Percentiles rank a stretch among this genome's conserved stretches.
These are phyloP conservation scores for Corrigiola litoralis DNA, from an alignment of 179 eudicot species.

Conservation along the genomic window DNA sequence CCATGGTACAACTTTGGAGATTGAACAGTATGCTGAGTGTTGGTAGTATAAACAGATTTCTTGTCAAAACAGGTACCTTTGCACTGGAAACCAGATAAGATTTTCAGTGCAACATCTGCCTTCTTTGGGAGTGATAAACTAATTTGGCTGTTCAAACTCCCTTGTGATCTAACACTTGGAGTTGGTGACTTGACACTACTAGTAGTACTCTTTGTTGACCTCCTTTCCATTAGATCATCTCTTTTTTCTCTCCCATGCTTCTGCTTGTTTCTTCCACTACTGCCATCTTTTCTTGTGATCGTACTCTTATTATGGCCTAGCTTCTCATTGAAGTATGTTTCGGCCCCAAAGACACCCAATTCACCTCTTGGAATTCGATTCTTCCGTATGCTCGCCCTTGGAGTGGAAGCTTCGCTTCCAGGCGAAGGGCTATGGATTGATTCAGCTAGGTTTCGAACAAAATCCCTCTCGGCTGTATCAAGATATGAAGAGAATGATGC, in stretches of 20 bases:
- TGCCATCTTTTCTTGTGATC: neutral
- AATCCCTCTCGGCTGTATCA: constrained; percentile 46
- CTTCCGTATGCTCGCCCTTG: constrained; percentile 15
- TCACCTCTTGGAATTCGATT: constrained; percentile 29
- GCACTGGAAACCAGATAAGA: constrained; percentile 46
- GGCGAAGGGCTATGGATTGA: constrained; percentile 27
- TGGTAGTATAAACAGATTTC: constrained; percentile 30
- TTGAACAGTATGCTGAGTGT: constrained; percentile 16
- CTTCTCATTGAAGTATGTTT: constrained; percentile 51
- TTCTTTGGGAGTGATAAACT: constrained; percentile 38
- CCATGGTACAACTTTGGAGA: constrained; percentile 9
- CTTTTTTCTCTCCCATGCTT: constrained; percentile 15
- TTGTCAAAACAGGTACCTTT: constrained; percentile 50
- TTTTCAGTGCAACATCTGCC: constrained; percentile 21
- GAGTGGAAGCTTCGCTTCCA: constrained; percentile 14
- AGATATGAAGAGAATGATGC: constrained; percentile 80
- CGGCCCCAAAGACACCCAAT: constrained; percentile 55
- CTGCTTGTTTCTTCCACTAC: neutral
- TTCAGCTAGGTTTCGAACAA: constrained; percentile 37
- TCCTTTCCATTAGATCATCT: neutral
- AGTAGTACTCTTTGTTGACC: constrained; percentile 16
- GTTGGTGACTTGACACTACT: constrained; percentile 26
- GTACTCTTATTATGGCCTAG: constrained; percentile 21
- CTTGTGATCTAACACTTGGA: constrained; percentile 43
- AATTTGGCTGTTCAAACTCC: constrained; percentile 51